phyloP scores from a whole-genome alignment of 2,329 filamentous ascomycete species.

The Sclerotinia subarctica region DNA sequence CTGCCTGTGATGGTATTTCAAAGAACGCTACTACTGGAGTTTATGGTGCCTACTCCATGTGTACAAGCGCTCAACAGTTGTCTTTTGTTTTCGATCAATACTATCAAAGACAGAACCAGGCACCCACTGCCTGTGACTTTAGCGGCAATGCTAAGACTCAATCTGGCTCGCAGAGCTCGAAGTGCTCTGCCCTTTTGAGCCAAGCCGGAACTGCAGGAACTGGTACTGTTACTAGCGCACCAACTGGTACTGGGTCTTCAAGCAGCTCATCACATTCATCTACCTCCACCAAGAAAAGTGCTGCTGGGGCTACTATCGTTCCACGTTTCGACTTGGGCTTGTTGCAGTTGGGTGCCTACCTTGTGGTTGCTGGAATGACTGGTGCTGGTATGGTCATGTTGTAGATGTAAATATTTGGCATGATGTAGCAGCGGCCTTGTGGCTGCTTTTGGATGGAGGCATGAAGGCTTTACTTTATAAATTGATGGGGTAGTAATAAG shows the following conservation, averaged over 20 bases:
- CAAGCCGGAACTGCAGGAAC: conserved; percentile 61
- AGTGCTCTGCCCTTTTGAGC: conserved; percentile 58
- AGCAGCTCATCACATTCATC: conserved; percentile 30
- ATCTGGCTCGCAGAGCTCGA: conserved; percentile 45
- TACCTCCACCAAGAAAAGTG: conserved; percentile 31
- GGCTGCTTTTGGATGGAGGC: conserved; percentile 10
- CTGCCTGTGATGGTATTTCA: conserved; percentile 65
- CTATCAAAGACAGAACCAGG: conserved; percentile 56
- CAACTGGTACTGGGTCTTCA: conserved; percentile 41
- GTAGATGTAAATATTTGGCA: conserved; percentile 39
- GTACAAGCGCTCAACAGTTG: conserved; percentile 66
- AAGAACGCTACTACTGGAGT: conserved; percentile 63
- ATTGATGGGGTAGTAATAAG: conserved; percentile 1
- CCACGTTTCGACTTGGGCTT: conserved; percentile 46
- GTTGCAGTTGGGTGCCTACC: conserved; percentile 49
- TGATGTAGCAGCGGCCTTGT: not conserved
- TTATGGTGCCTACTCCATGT: conserved; percentile 79
- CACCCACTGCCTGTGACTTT: conserved; percentile 65
- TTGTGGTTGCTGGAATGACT: conserved; percentile 48
- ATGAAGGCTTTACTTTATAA: not conserved
- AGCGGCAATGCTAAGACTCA: conserved; percentile 60
- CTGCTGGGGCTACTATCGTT: conserved; percentile 44
- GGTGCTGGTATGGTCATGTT: conserved; percentile 55
- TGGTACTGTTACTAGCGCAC: conserved; percentile 50
- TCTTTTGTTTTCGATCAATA: conserved; percentile 72